Conservation (phyloP, 768 basidiomycete species). For the Candolleomyces aberdarensis region DNA sequence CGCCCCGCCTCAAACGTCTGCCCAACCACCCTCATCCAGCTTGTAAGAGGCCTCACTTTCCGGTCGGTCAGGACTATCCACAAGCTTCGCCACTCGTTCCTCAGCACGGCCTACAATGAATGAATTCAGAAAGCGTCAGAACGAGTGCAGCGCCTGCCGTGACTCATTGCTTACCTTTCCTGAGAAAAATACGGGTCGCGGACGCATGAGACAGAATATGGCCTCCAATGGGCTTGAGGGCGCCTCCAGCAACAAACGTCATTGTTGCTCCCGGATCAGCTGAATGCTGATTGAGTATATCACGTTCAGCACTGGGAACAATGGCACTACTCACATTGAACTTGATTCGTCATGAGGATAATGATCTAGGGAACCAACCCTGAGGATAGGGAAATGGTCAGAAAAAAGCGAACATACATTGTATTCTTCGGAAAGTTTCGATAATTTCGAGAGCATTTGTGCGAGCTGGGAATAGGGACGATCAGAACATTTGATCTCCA, state of each 20-base stretch:
- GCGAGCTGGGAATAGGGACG: constrained; percentile 53
- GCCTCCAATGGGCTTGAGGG: constrained; percentile 87
- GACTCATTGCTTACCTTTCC: constrained; percentile 59
- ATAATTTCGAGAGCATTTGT: constrained; percentile 91
- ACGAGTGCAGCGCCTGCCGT: not conserved
- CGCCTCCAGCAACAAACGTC: constrained; percentile 93
- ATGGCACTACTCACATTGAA: constrained; percentile 57
- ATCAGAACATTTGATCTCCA: not conserved
- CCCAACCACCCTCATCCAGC: constrained; percentile 88
- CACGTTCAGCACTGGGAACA: not conserved
- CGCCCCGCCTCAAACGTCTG: constrained; percentile 56
- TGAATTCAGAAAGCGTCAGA: not conserved
- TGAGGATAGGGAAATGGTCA: constrained; percentile 2
- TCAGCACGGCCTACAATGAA: constrained; percentile 68
- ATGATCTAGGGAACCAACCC: constrained; percentile 54
- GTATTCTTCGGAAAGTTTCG: constrained; percentile 90
- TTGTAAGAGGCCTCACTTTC: constrained; percentile 93
- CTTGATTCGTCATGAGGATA: constrained; percentile 90
- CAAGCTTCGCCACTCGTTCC: constrained; percentile 87
- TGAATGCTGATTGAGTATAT: constrained; percentile 20
- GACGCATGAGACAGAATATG: constrained; percentile 88
- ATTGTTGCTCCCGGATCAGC: constrained; percentile 94
- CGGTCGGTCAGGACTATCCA: constrained; percentile 85
- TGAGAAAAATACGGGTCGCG: constrained; percentile 81
- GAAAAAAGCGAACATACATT: constrained; percentile 45